Evolutionary conservation across 2,329 filamentous ascomycete species (phyloP).

Genomic region (Cytospora piceae): DNA sequence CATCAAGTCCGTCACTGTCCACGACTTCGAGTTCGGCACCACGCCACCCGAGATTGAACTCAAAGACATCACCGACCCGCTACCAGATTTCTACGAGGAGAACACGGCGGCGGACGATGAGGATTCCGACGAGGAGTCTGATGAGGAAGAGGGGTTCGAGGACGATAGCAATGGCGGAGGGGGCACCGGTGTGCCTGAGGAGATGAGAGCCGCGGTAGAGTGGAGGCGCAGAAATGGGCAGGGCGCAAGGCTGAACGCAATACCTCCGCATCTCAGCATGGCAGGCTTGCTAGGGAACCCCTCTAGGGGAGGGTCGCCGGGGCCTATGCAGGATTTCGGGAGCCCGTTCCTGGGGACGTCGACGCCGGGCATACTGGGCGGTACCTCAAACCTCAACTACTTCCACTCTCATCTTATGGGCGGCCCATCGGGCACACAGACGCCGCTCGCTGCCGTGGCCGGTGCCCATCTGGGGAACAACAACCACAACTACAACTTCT

Average conservation of each 20-base stretch:
- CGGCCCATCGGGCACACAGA: slow-evolving; percentile 75
- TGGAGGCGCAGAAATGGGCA: slow-evolving; percentile 32
- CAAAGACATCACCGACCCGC: slow-evolving; percentile 94
- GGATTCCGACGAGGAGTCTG: slow-evolving; percentile 51
- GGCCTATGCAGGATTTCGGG: slow-evolving; percentile 47
- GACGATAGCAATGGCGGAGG: slow-evolving; percentile 38
- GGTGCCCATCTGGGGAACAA: slow-evolving; percentile 64
- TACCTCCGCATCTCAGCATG: slow-evolving; percentile 48
- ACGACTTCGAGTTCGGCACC: slow-evolving; percentile 89
- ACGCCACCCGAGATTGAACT: slow-evolving; percentile 85
- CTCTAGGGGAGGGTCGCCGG: slow-evolving; percentile 10
- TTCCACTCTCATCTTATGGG: slow-evolving; percentile 78
- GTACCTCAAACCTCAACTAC: slow-evolving; percentile 78
- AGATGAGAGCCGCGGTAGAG: slow-evolving; percentile 37
- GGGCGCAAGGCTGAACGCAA: slow-evolving; percentile 30
- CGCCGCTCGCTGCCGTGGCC: slow-evolving; percentile 78
- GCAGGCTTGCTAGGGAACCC: slow-evolving; percentile 32
- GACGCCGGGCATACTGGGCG: slow-evolving; percentile 69
- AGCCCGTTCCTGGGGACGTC: slow-evolving; percentile 62
- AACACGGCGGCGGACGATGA: slow-evolving; percentile 66
- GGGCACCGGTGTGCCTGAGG: slow-evolving; percentile 39
- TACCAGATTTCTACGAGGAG: slow-evolving; percentile 95
- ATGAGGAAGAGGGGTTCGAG: slow-evolving; percentile 44
- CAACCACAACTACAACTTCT: slow-evolving; percentile 46
- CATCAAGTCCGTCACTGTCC: slow-evolving; percentile 93